Base-by-base conservation (phyloP, 306 rosid genomes). In the Macrotyloma uniflorum region DNA sequence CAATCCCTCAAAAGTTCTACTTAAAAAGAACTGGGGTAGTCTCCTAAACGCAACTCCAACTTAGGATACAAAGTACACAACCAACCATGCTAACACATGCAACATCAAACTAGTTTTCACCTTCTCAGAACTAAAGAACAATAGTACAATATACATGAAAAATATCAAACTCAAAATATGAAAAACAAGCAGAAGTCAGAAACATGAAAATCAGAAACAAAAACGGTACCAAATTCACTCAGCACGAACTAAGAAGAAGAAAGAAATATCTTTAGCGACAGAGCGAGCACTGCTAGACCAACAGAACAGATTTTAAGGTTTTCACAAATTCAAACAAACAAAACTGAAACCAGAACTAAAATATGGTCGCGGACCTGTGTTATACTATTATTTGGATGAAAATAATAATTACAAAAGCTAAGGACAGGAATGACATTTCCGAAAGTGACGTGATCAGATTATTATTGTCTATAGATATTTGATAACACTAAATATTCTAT, bases 1-100 rank as follows among this genome's bases (percentile, higher is more conserved):
- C 11, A 72, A 24, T 38, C 47, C 22, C 19, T 42, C 22, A 40
- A 63, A 53, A 49, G 4, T 10, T 8, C 3, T 23, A 1, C 22
- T 0, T 14, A 5, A 26, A 6, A 73, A 54, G 38, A 81, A 65
- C 1, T 0, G 15, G 11, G 8, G 30, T 0, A 54, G 4, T 15
- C 49, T 32, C 71, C 47, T 33, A 19, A 38, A 19, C 51, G 18
- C 28, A 51, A 9, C 6, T 67, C 69, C 28, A 7, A 59, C 68
- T 49, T 22, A 63, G 24, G 63, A 70, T 35, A 54, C 18, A 82
- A n/a, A 26, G 10, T 13, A 66, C 1, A 64, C 50, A 20, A 51
- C 30, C 69, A 83, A 64, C 3, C 61, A 83, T 26, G 63, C 49
- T 57, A 78, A 73, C 62, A 53, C 13, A 74, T 8, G 64, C 54